Base-by-base conservation (phyloP, 2,329 filamentous ascomycete genomes). In the Phoma sp. region DNA sequence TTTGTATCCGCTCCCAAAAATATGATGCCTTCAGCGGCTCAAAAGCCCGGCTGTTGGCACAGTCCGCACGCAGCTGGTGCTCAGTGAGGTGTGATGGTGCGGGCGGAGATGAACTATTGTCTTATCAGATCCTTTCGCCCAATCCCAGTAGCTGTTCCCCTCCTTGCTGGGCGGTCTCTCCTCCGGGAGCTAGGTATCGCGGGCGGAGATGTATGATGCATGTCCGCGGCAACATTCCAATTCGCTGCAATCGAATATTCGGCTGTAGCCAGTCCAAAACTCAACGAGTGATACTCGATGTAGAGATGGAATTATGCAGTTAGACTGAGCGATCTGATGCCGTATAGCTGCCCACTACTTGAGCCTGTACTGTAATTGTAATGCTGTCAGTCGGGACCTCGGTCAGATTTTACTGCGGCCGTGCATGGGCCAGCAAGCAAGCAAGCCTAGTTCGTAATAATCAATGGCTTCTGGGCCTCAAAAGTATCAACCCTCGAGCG, bases 61-160 rank as follows among this genome's bases (percentile, higher is more conserved):
- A 9, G 9, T 33, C 4, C 2, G 4, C 24, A n/a, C 13, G 27
- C 4, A 9, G 8, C 25, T 10, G 25, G 6, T 35, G 35, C 27
- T 33, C 37, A 10, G n/a, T 7, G 37, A 32, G 32, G 36, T 9
- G 22, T 37, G 36, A 33, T 37, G 52, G 50, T 40, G 58, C 51
- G 44, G 57, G 24, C 56, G 63, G 62, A 67, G 62, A 62, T 66
- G 61, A 66, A 67, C 61, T 8, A 7, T 61, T 61, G 65, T 67
- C 67, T 62, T 61, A 70, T 70, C 60, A 67, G 64, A 70, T 70
- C 57, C 43, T 35, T 52, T 48, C 11, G 13, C 43, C 52, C 47
- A 58, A 57, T 53, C 47, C 37, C 45, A 55, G 44, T 41, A 33
- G 44, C 43, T 24, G 32, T 52, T 52, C 62, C 63, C 56, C 60